phyloP scores from a whole-genome alignment of 1,284 basidiomycete genomes.

The Kalmanozyma brasiliensis region DNA sequence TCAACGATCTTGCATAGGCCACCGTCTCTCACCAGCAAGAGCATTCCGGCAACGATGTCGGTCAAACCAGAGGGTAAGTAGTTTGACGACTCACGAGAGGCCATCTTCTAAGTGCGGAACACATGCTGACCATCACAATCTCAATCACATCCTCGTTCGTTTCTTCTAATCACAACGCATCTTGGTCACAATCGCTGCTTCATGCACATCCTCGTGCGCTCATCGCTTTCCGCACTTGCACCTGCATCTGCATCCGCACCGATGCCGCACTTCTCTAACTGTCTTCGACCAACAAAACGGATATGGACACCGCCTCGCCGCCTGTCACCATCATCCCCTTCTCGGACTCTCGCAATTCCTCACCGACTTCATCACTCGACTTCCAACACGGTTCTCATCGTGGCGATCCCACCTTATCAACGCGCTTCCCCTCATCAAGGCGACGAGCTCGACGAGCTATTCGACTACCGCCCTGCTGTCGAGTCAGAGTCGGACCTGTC shows the following conservation, averaged over 20 bases:
- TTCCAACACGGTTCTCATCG: neutral
- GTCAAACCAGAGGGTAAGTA: slow-evolving; percentile 32
- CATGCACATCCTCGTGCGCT: neutral
- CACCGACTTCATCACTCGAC: no score
- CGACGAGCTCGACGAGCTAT: slow-evolving; percentile 44
- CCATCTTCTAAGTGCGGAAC: no score
- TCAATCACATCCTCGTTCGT: neutral
- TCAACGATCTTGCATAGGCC: no score
- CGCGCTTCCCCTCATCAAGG: slow-evolving; percentile 3
- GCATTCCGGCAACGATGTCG: slow-evolving; percentile 7
- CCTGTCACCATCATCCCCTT: no score
- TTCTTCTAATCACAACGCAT: slow-evolving; percentile 3
- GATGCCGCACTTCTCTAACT: no score
- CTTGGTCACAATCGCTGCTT: slow-evolving; percentile 1
- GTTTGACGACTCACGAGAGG: no score
- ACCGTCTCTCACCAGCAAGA: no score
- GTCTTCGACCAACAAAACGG: no score
- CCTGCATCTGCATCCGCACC: no score
- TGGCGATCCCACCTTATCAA: neutral
- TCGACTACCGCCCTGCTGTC: slow-evolving; percentile 19
- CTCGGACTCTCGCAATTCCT: neutral
- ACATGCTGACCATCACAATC: slow-evolving; percentile 6
- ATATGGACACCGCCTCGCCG: no score
- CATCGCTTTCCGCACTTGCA: slow-evolving; percentile 2
- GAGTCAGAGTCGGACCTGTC: slow-evolving; percentile 16